Evolutionary conservation across 768 basidiomycete genomes (phyloP), one percentile per base, ranked within the genome.

Genomic region (Thelephora ganbajun): DNA sequence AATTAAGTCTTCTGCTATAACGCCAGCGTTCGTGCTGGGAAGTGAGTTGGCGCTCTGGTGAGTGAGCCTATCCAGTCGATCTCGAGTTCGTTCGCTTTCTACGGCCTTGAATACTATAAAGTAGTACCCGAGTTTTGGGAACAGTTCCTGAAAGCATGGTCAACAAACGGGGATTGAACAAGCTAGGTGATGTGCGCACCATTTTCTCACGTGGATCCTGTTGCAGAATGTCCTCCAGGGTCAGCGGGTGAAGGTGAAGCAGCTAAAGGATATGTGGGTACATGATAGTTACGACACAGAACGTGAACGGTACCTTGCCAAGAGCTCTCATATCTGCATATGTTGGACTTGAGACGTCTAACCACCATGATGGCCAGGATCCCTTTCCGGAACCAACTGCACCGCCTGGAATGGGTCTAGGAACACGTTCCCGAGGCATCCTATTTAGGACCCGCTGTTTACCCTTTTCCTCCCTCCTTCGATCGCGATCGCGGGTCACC

Each of bases 161-260:
- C 39, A 41, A 30, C 26, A 30, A 30, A 30, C 16, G 16, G 9
- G 22, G 14, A 14, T 14, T 2, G 2, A 41, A 14, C 9, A 7
- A 41, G 9, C 26, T 30, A 9, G 22, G 9, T 2, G 14, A 14
- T 6, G 18, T 22, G 14, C 39, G 16, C 39, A 41, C 39, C 14
- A 94, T 64, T 63, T 97, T 97, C 63, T 96, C 93, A 35, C 90
- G 74, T 13, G 88, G 83, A 50, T 97, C 92, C 63, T 86, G 82
- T 50, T 89, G 86, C 6, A 97, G 64, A 41, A 94, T 88, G 63
- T 97, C 92, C 62, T 97, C 93, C 11, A 96, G 70, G 0, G 92
- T 94, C 42, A 97, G 66, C 0, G 93, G 93, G 61, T 97, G 93
- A 0, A 97, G 72, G 51, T 88, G 86, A 20, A 94, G 67, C 14